Percentiles rank a stretch among this genome's conserved stretches.
Conservation (phyloP, 2,329 filamentous ascomycete species). For the Ilyonectria mors-panacis region DNA sequence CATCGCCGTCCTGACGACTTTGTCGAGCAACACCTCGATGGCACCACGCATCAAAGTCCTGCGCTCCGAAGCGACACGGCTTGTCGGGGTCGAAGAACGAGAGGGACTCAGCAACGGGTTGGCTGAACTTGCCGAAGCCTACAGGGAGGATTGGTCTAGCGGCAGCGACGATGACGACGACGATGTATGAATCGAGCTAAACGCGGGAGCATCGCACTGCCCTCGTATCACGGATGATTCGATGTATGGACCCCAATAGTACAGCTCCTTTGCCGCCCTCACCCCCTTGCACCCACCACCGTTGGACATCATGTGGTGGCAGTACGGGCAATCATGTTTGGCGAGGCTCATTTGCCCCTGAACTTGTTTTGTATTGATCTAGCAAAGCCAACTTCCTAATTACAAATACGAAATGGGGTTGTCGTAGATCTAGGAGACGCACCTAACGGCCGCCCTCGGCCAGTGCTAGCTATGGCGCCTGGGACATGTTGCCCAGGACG, state of each 20-base stretch:
- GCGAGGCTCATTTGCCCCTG: constrained; percentile 30
- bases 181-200: constrained; percentile 51
- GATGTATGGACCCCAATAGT: neutral
- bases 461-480: constrained; percentile 1
- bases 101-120: constrained; percentile 88
- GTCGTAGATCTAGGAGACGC: constrained; percentile 36
- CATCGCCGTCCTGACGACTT: constrained; percentile 65
- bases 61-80: constrained; percentile 73
- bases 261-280: neutral
- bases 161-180: constrained; percentile 81
- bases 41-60: constrained; percentile 77
- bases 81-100: constrained; percentile 81
- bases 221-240: neutral
- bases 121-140: constrained; percentile 87
- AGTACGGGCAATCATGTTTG: neutral
- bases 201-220: neutral
- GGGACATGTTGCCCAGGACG: neutral
- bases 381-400: constrained; percentile 48
- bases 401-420: constrained; percentile 44
- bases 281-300: neutral
- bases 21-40: constrained; percentile 84
- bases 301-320: neutral
- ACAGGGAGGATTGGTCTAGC: constrained; percentile 89
- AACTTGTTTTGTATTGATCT: constrained; percentile 51
- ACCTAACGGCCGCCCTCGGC: constrained; percentile 1